These are phyloP conservation scores for Colletotrichum sansevieriae DNA, from an alignment of 2,329 filamentous ascomycete species.

Conservation along the genomic window DNA sequence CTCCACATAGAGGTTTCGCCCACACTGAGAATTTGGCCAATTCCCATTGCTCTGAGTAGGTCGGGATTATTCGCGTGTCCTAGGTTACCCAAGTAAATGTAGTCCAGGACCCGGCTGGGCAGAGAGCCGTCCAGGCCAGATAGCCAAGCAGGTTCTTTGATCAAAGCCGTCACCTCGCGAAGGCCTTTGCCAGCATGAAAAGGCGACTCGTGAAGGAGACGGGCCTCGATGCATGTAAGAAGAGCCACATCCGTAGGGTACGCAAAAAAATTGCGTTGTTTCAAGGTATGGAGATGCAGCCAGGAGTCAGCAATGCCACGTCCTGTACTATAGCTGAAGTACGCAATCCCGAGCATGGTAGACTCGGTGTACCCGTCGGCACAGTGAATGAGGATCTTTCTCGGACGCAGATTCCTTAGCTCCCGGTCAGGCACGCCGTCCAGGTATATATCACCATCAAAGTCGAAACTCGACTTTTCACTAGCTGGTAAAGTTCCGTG, in stretches of 20 bases:
- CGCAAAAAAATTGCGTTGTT: slow-evolving; percentile 93
- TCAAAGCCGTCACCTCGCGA: slow-evolving; percentile 65
- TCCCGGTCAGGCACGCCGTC: slow-evolving; percentile 43
- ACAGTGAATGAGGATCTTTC: slow-evolving; percentile 90
- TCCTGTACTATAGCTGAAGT: slow-evolving; percentile 92
- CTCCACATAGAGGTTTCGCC: slow-evolving; percentile 90
- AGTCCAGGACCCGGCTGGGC: slow-evolving; percentile 88
- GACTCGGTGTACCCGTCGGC: slow-evolving; percentile 97
- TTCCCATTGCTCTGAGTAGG: slow-evolving; percentile 82
- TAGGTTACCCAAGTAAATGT: slow-evolving; percentile 96
- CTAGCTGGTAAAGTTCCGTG: slow-evolving; percentile 67
- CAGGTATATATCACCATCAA: slow-evolving; percentile 71
- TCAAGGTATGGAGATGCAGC: slow-evolving; percentile 84
- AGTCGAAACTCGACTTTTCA: slow-evolving; percentile 48
- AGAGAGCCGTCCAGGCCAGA: slow-evolving; percentile 88
- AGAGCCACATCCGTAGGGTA: slow-evolving; percentile 91
- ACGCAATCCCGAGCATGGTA: slow-evolving; percentile 88
- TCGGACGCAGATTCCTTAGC: slow-evolving; percentile 53
- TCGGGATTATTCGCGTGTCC: slow-evolving; percentile 94
- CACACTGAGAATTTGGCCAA: slow-evolving; percentile 89
- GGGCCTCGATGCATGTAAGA: slow-evolving; percentile 80
- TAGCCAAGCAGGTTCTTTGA: slow-evolving; percentile 83
- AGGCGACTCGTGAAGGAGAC: slow-evolving; percentile 80
- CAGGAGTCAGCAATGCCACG: slow-evolving; percentile 86
- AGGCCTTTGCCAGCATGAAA: slow-evolving; percentile 61